Evolutionary conservation across 768 basidiomycete genomes (phyloP), one percentile per base, ranked within the genome.

Genomic region (Mycena venus): DNA sequence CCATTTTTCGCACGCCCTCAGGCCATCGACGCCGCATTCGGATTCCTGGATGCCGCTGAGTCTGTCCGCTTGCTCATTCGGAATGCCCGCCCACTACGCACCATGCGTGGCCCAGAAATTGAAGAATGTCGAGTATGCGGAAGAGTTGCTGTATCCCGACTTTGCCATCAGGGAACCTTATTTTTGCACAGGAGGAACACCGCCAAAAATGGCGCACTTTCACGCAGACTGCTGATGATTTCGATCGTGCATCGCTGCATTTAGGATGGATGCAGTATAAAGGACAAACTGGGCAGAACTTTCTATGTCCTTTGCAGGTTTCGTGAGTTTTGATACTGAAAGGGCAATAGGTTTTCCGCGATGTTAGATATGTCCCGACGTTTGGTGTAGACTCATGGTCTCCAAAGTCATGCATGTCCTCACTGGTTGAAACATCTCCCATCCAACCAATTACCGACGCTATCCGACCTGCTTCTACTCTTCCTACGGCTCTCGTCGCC

Each of bases 231-330:
- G 61, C 36, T 44, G n/a, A 9, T 49, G 44, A 44, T 40, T 47
- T 8, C 10, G 44, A 60, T 29, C 58, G 49, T 17, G 67, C 31
- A 21, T 60, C 55, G n/a, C 56, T 70, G 11, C 2, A 55, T 27
- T 38, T 17, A n/a, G 75, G 67, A 12, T 76, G 75, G 75, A 32
- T 73, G 29, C 23, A 4, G 5, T 76, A 76, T 58, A 72, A 56
- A 34, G 75, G 75, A 31, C 75, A 76, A 51, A 34, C 70, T 3
- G 71, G 75, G 3, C 75, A 76, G 38, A 76, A 76, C 36, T 73
- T 69, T 36, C 71, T 76, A 29, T 21, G 75, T 70, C 10, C 19
- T 21, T 31, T 32, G 8, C 4, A 31, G 9, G 29, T 9, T 19
- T 44, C 19, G n/a, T 25, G 23, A 19, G 7, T 36, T 8, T 1